A percentile compares a stretch with the other conserved stretches of the same genome.
These are phyloP conservation scores for Dendrostoma leiphaemia DNA, from an alignment of 2,329 filamentous ascomycete genomes.

Conservation along the genomic window DNA sequence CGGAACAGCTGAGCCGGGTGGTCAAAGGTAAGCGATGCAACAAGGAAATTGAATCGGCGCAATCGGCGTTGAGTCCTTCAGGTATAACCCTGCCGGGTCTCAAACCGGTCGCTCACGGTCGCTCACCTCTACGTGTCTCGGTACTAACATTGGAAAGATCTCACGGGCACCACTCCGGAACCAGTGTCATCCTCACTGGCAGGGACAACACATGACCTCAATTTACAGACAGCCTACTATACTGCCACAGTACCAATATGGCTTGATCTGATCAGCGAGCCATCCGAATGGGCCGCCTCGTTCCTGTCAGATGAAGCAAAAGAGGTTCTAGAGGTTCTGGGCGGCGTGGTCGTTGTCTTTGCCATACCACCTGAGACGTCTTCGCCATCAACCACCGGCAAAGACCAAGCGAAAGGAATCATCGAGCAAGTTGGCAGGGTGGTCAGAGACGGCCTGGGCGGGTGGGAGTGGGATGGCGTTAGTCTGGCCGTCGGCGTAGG, in stretches of 20 bases:
- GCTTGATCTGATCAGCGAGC: slow-evolving; percentile 59
- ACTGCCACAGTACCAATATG: slow-evolving; percentile 60
- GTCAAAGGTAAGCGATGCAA: slow-evolving; percentile 47
- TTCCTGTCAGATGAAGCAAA: slow-evolving; percentile 61
- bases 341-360: slow-evolving; percentile 57
- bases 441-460: slow-evolving; percentile 55
- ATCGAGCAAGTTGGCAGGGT: slow-evolving; percentile 54
- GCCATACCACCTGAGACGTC: slow-evolving; percentile 30
- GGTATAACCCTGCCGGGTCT: too few relatives aligned
- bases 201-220: slow-evolving; percentile 56
- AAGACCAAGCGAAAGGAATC: slow-evolving; percentile 35
- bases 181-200: slow-evolving; percentile 45
- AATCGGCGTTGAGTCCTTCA: not conserved
- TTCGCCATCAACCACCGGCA: not conserved
- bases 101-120: too few relatives aligned
- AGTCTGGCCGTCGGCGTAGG: slow-evolving; percentile 57
- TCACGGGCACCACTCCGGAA: slow-evolving; percentile 47
- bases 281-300: slow-evolving; percentile 53
- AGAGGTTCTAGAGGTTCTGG: slow-evolving; percentile 61
- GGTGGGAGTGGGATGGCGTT: slow-evolving; percentile 64
- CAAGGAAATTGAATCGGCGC: too few relatives aligned
- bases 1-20: slow-evolving; percentile 45
- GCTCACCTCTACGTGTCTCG: not conserved
- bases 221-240: slow-evolving; percentile 61
- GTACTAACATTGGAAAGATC: slow-evolving; percentile 36